These are phyloP conservation scores for Elsinoe perseae DNA, from an alignment of 2,329 filamentous ascomycete genomes.

Conservation along the genomic window DNA sequence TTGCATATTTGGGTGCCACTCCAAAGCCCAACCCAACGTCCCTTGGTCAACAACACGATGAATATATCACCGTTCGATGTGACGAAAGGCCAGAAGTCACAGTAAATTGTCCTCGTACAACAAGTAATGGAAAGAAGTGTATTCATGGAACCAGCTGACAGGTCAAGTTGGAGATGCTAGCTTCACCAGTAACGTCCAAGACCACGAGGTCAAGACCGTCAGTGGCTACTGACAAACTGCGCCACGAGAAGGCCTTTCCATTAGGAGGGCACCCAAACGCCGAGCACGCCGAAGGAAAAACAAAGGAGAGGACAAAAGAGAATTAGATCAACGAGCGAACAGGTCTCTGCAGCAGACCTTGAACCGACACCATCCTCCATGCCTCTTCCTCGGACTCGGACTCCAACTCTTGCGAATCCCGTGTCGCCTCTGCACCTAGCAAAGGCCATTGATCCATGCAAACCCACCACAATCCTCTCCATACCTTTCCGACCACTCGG, in stretches of 20 bases:
- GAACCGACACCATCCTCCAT: neutral
- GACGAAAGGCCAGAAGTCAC: no score
- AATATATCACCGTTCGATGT: no score
- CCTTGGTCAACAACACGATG: neutral
- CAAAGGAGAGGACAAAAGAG: neutral
- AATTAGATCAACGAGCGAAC: neutral
- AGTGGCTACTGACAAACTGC: neutral
- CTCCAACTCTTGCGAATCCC: neutral
- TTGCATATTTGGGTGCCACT: no score
- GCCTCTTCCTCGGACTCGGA: neutral
- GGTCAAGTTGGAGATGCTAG: neutral
- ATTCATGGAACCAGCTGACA: neutral
- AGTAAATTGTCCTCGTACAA: neutral
- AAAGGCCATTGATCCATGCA: neutral
- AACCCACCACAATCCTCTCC: neutral
- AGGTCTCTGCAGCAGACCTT: neutral
- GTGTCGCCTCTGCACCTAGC: neutral
- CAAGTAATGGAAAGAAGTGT: neutral
- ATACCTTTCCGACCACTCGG: neutral
- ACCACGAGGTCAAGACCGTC: neutral
- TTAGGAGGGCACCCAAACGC: neutral
- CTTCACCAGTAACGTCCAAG: neutral
- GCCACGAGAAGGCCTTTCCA: constrained; percentile 4
- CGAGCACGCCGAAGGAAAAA: neutral
- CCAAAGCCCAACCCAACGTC: no score